These are phyloP conservation scores for Verticillium isaacii DNA, from an alignment of 2,329 filamentous ascomycete genomes.

Conservation along the genomic window DNA sequence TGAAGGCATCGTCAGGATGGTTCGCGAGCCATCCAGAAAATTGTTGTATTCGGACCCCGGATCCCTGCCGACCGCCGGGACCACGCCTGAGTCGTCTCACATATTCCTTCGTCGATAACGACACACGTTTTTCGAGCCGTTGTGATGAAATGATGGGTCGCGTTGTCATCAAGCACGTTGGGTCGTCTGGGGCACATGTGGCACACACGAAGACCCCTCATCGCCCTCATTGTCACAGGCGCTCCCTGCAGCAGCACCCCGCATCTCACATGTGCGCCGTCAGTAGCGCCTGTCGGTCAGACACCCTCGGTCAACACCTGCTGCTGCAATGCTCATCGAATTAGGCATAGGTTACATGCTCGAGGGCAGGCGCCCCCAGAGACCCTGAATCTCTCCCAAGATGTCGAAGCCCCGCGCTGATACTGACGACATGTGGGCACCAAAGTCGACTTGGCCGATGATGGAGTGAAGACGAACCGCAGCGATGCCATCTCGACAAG, in stretches of 20 bases:
- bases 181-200: not conserved
- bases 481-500: not conserved
- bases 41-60: not conserved
- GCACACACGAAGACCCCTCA: not conserved
- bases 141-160: not conserved
- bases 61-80: not conserved
- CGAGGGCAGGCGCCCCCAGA: not conserved
- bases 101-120: not conserved
- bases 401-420: not conserved
- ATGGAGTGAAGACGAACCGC: not conserved
- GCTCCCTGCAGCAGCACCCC: not conserved
- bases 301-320: not conserved
- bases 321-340: not conserved
- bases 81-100: not conserved
- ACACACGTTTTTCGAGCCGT: not conserved
- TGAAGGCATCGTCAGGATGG: not conserved
- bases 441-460: not conserved
- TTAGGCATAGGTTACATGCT: not conserved
- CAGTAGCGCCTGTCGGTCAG: not conserved
- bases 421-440: not conserved
- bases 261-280: not conserved
- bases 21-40: not conserved
- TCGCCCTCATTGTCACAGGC: not conserved
- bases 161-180: not conserved
- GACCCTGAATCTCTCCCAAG: not conserved